Percentiles rank a stretch among this genome's conserved stretches.
phyloP scores from a whole-genome alignment of 2,329 filamentous ascomycete species.

The Microcera coccophila region DNA sequence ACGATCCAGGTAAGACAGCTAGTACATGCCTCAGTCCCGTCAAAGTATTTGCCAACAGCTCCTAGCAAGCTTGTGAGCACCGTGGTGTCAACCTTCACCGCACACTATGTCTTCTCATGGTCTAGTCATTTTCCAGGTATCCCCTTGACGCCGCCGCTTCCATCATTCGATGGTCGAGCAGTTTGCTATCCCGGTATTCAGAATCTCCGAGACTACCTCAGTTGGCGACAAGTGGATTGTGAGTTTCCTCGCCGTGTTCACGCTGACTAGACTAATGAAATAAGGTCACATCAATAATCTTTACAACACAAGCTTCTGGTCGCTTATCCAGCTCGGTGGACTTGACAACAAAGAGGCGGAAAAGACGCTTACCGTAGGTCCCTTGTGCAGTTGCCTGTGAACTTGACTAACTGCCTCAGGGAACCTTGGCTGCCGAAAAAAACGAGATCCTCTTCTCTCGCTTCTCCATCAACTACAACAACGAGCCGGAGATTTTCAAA shows the following conservation, averaged over 20 bases:
- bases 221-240: constrained; percentile 97
- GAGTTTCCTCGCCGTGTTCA: constrained; percentile 31
- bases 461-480: constrained; percentile 96
- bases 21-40: background rate
- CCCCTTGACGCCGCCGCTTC: constrained; percentile 68
- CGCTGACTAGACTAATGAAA: constrained; percentile 11
- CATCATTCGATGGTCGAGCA: constrained; percentile 88
- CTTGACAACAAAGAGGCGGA: constrained; percentile 77
- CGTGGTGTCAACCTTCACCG: constrained; percentile 87
- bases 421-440: constrained; percentile 81
- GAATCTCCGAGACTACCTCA: constrained; percentile 91
- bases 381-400: background rate
- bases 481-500: constrained; percentile 85
- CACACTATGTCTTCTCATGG: constrained; percentile 85
- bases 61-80: constrained; percentile 83
- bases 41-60: constrained; percentile 9
- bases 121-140: constrained; percentile 67
- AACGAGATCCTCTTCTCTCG: constrained; percentile 90
- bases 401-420: constrained; percentile 46
- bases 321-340: constrained; percentile 72
- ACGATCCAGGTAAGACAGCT: constrained; percentile 61
- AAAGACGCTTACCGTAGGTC: constrained; percentile 66
- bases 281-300: constrained; percentile 95
- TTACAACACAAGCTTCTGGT: constrained; percentile 97
- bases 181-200: constrained; percentile 80